These are phyloP conservation scores for Tetragonia tetragonoides DNA, from an alignment of 148 eudicot species.

Conservation along the genomic window DNA sequence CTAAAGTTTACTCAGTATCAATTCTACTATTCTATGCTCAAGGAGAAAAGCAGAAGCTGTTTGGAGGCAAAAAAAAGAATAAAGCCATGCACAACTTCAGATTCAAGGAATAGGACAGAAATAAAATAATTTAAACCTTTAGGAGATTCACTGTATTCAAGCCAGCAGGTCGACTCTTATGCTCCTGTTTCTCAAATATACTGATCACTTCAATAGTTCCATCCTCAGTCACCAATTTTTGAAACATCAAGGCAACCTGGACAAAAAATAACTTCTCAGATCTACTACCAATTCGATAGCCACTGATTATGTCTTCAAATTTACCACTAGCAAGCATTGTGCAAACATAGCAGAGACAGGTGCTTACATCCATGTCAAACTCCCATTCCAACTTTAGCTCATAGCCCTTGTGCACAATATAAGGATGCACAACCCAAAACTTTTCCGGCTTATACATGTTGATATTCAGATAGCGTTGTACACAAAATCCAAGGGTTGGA, in stretches of 20 bases:
- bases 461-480: conserved; percentile 86
- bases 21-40: background rate
- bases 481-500: conserved; percentile 98
- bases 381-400: conserved; percentile 94
- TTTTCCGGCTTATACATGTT: conserved; percentile 83
- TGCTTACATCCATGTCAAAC: conserved; percentile 76
- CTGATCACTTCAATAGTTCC: conserved; percentile 59
- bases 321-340: background rate
- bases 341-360: conserved; percentile 2
- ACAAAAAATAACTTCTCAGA: conserved; percentile 5
- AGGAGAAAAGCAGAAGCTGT: background rate
- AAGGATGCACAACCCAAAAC: conserved; percentile 81
- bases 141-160: conserved; percentile 93
- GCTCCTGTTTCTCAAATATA: conserved; percentile 74
- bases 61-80: background rate
- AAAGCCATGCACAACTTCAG: background rate
- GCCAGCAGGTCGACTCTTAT: conserved; percentile 88
- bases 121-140: conserved; percentile 44
- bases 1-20: background rate
- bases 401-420: conserved; percentile 63
- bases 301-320: background rate
- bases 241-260: conserved; percentile 76
- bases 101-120: background rate
- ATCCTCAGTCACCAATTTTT: conserved; percentile 65
- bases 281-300: conserved; percentile 13